Base-by-base conservation (phyloP, 129 eudicot species). In the Cynara cardunculus region DNA sequence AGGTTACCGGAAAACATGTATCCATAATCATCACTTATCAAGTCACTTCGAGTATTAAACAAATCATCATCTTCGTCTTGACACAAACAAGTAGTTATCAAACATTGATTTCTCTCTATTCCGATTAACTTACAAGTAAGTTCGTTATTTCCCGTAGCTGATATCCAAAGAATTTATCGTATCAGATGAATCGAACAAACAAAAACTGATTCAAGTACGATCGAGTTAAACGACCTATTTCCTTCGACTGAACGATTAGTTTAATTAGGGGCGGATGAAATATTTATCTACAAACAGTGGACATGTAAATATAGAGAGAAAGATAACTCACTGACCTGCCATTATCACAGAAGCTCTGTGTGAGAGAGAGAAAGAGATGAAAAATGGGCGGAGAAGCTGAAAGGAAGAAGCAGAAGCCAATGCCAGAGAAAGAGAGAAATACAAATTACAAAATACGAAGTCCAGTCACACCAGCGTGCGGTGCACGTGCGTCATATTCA, bases 341-440 rank as follows among this genome's bases (percentile, higher is more conserved):
- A 80, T 80, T 59, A 34, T 34, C 62, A 34, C 64, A 71, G 70
- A 80, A 24, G 56, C 69, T 80, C 35, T 71, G 78, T 56, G 78
- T 80, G 53, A 69, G 49, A 71, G 69, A 35, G 68, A 69, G 3
- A 25, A 16, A 22, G 19, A 56, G 78, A 81, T 64, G 74, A 39
- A 59, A 41, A 81, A 73, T 73, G 84, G 84, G 84, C 84, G 84
- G 78, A 81, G 84, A 81, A 65, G 73, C 53, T 81, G 68, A 81
- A 39, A 79, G 73, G 79, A 73, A 80, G 49, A 72, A n/a, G 72
- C 25, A 31, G 32, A 56, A 32, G 67, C 53, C 68, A 41, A 69
- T 68, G 32, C 73, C 68, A 65, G 79, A 39, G 25, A 66, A 25
- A 19, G 11, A 26, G 75, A 41, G 27, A 72, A 56, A 56, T 56